phyloP scores from a whole-genome alignment of 1,139 yeast genomes.

The Trichomonascaceae sp. region DNA sequence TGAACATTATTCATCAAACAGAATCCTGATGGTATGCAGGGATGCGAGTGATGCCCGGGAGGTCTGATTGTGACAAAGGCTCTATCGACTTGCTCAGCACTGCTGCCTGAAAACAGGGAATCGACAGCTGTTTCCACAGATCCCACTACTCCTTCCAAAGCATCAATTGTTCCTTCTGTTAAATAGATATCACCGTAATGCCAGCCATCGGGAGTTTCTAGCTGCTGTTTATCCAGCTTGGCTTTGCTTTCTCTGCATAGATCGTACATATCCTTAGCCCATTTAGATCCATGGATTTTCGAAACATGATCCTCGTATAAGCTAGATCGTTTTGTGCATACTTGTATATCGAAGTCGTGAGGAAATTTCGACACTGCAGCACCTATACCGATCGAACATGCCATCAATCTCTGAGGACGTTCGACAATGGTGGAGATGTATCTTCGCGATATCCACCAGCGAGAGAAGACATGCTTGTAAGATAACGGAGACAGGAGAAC shows the following conservation, averaged over 20 bases:
- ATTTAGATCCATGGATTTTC: constrained; percentile 66
- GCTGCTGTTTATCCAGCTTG: constrained; percentile 47
- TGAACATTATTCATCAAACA: constrained; percentile 80
- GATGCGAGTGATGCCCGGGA: constrained; percentile 90
- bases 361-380: constrained; percentile 72
- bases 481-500: constrained; percentile 30
- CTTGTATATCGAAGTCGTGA: constrained; percentile 47
- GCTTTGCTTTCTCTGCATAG: constrained; percentile 55
- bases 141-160: constrained; percentile 75
- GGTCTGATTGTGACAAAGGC: constrained; percentile 73
- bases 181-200: constrained; percentile 79
- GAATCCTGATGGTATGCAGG: constrained; percentile 80
- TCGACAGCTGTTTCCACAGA: constrained; percentile 73
- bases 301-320: constrained; percentile 53
- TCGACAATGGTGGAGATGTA: constrained; percentile 71
- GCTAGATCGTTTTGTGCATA: constrained; percentile 44
- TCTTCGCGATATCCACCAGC: constrained; percentile 70
- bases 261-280: constrained; percentile 60
- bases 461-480: constrained; percentile 58
- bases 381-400: constrained; percentile 70
- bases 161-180: constrained; percentile 60
- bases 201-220: constrained; percentile 81
- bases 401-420: constrained; percentile 73
- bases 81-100: constrained; percentile 27
- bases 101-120: constrained; percentile 37